Base-by-base conservation (phyloP, 768 basidiomycete genomes). In the Pleurotus giganteus region DNA sequence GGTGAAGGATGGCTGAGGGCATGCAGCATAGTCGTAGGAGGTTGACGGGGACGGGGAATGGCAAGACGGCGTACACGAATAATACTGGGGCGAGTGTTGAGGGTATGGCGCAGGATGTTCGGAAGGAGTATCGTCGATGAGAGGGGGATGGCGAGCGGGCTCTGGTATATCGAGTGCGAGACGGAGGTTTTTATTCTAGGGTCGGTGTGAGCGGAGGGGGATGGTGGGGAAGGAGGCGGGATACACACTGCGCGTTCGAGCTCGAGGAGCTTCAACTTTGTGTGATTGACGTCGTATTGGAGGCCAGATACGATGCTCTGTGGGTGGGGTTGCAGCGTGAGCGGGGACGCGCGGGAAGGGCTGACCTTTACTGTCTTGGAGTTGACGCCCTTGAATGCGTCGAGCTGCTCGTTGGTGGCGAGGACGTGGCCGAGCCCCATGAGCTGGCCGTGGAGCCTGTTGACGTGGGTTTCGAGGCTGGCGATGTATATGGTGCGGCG, bases 261-360 rank as follows among this genome's bases (percentile, higher is more conserved):
- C 61, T 89, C 87, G 41, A 88, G 74, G 27, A 89, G 71, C 58
- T 85, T 86, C 45, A 88, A 66, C 53, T 82, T 83, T 15, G 79
- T 67, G 2, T 83, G 71, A 0, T 81, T 77, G 3, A 79, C 75
- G 57, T 90, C 88, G 62, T 85, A 78, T 47, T 88, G 84, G 4
- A 90, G 75, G 23, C 84, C 84, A 0, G 86, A 76, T 3, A 89
- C 83, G 82, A 88, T 88, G 59, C 86, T 87, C 88, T 90, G 26
- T 6, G 13, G 37, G 1, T 29, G 19, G 11, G 13, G 43, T 46
- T 23, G 55, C 32, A 28, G 55, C 46, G 28, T 34, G n/a, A 42
- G 13, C 6, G 9, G 23, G 17, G 7, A 52, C 42, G 34, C 21
- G 27, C 17, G 24, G 44, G 21, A 19, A 32, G 15, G 21, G 60